Percentiles rank a stretch among this genome's conserved stretches.
phyloP scores from a whole-genome alignment of 2,329 filamentous ascomycete species.

The Botrytis cinerea region DNA sequence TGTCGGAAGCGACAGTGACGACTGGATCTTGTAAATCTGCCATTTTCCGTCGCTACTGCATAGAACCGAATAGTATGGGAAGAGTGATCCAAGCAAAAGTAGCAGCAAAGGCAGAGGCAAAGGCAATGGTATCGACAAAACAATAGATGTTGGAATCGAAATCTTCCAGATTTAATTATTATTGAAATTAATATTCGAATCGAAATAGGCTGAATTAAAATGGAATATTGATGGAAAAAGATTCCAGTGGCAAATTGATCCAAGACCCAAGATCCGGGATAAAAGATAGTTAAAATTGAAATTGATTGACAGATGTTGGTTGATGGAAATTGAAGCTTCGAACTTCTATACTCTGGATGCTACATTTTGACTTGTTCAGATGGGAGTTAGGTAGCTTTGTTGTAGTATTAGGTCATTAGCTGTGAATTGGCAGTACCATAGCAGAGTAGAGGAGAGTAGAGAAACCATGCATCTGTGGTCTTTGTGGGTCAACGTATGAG shows the following conservation, averaged over 20 bases:
- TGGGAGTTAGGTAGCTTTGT: neutral
- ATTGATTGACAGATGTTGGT: neutral
- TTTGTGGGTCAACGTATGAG: neutral
- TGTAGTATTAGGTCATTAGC: neutral
- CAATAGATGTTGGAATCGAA: neutral
- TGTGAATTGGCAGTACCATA: neutral
- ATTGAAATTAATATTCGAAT: neutral
- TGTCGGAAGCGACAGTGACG: conserved; percentile 36
- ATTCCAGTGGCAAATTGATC: neutral
- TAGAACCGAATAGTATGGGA: neutral
- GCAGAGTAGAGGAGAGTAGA: too few relatives aligned
- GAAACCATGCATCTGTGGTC: neutral
- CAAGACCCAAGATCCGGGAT: neutral
- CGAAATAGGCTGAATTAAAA: neutral
- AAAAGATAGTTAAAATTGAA: neutral
- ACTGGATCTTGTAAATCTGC: conserved; percentile 18
- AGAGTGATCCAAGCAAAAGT: neutral
- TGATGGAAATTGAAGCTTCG: conserved; percentile 9
- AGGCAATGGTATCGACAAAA: neutral
- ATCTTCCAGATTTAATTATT: neutral
- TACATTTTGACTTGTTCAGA: neutral
- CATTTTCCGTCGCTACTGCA: conserved; percentile 16
- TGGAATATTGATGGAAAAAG: neutral
- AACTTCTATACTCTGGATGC: conserved; percentile 11
- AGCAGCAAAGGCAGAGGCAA: neutral